Evolutionary conservation across 1,284 basidiomycete species (phyloP), one percentile per base, ranked within the genome.

Genomic region (Clitocybe nebularis): DNA sequence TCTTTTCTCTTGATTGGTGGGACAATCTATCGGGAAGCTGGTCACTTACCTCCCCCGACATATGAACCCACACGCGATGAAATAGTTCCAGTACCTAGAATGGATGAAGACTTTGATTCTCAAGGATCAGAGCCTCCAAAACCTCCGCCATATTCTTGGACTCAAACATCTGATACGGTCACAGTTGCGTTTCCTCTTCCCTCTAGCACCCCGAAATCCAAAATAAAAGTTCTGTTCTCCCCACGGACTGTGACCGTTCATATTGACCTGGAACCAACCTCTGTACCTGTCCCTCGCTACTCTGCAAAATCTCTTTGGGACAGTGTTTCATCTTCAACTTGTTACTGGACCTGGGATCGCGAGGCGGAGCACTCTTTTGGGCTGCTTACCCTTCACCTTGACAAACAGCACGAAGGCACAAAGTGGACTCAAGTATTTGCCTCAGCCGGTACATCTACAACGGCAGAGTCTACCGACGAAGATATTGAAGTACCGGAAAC

Each of bases 341-440:
- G 87, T 55, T 81, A 89, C 52, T 96, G 90, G 90, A 93, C 90
- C 0, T 93, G 83, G 77, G 89, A 93, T 55, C 75, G 78, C 14
- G 79, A 84, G 49, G 84, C 78, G 4, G 79, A 81, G 39, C 68
- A 74, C 40, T 58, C 75, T 0, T 84, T 77, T 49, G 83, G 84
- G 6, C 55, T 89, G 37, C 72, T 96, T 46, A 80, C 86, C 0
- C 63, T 95, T n/a, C 85, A 93, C 53, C 70, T 96, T 33, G 84
- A 91, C 61, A 95, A 96, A 62, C 73, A 75, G 46, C 73, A 88
- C 56, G 81, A 84, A 43, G 84, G 81, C 3, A 88, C 83, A 20
- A 80, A 84, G 46, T 97, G 94, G 94, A 70, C 81, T 39, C 83
- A 89, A 36, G 77, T 96, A 2, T 96, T 97, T 56, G 71, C 74